Evolutionary conservation across 441 rosid species (phyloP).

Genomic region (Croton laevigatus): DNA sequence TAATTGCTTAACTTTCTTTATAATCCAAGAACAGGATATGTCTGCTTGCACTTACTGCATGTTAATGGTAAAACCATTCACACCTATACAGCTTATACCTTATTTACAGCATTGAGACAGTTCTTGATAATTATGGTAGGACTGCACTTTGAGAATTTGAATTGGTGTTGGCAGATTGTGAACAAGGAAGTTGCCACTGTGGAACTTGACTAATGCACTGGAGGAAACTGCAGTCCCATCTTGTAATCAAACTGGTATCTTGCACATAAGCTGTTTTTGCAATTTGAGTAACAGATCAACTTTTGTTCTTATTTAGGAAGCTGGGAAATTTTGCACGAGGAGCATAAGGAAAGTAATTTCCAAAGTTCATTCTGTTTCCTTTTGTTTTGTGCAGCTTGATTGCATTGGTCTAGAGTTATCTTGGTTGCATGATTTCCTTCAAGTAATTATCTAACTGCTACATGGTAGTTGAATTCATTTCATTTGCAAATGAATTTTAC

Average conservation of each 20-base stretch:
- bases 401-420: not conserved
- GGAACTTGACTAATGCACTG: slow-evolving; percentile 23
- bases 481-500: too few species aligned
- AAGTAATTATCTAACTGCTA: not conserved
- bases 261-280: slow-evolving; percentile 9
- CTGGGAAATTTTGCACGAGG: not conserved
- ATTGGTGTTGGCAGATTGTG: slow-evolving; percentile 37
- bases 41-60: not conserved
- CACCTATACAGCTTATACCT: not conserved
- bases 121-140: not conserved
- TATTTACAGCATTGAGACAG: not conserved
- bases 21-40: too few species aligned
- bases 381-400: not conserved
- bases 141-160: not conserved
- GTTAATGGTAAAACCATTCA: not conserved
- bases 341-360: not conserved
- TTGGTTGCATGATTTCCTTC: not conserved
- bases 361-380: not conserved
- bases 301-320: not conserved
- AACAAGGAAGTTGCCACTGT: slow-evolving; percentile 30
- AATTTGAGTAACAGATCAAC: not conserved
- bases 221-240: not conserved
- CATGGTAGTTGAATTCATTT: too few species aligned
- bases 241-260: slow-evolving; percentile 8
- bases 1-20: not conserved